These are phyloP conservation scores for Aspergillus conjunctus DNA, from an alignment of 495 filamentous ascomycete genomes.

Conservation along the genomic window DNA sequence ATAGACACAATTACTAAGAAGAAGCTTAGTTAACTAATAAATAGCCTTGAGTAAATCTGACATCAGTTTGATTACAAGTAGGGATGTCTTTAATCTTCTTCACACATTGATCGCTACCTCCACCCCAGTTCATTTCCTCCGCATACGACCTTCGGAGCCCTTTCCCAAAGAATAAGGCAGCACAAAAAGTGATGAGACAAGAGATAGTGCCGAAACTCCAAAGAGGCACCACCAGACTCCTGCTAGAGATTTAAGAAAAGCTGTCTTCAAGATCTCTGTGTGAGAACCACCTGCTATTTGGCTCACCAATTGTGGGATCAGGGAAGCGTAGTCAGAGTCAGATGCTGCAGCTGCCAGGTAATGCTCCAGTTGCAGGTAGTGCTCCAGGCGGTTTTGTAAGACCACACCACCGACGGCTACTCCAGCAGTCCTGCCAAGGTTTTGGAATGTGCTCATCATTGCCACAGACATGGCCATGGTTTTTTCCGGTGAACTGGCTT, in stretches of 20 bases:
- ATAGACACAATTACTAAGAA: background rate
- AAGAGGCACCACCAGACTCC: background rate
- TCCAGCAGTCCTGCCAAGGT: slow-evolving; percentile 2
- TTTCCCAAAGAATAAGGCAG: background rate
- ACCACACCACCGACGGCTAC: background rate
- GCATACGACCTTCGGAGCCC: background rate
- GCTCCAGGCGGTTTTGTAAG: background rate
- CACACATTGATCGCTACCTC: background rate
- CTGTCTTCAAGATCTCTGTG: background rate
- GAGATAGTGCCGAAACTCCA: background rate
- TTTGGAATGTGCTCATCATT: background rate
- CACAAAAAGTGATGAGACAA: background rate
- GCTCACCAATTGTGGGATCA: background rate
- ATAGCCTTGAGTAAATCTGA: background rate
- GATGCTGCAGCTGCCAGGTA: background rate
- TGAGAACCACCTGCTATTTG: background rate
- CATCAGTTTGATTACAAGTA: background rate
- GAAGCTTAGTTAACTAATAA: no score
- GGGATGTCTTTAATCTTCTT: background rate
- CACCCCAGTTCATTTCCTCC: background rate
- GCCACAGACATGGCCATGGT: slow-evolving; percentile 1
- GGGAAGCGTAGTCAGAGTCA: background rate
- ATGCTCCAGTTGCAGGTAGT: background rate
- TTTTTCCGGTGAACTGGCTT: background rate
- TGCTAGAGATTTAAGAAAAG: background rate